Conservation (phyloP, 306 rosid species). For the Luffa aegyptiaca region DNA sequence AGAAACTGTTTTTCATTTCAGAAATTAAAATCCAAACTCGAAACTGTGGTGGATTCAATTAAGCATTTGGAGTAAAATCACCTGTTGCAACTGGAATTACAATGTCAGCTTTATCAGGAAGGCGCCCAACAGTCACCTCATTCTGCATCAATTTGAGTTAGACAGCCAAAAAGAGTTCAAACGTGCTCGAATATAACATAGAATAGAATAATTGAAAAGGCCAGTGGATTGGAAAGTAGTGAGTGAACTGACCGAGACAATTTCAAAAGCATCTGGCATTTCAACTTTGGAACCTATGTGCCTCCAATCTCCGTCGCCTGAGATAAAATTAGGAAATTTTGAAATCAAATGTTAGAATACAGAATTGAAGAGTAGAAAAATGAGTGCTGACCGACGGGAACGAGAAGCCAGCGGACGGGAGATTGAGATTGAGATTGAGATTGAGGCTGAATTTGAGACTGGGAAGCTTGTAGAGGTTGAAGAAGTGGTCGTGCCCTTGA, state of each 20-base stretch:
- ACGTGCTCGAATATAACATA: neutral
- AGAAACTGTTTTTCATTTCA: conserved; percentile 34
- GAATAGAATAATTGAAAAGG: neutral
- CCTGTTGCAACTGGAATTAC: conserved; percentile 94
- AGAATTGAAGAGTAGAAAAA: neutral
- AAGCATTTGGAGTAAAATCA: conserved; percentile 10
- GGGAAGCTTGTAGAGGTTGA: conserved; percentile 28
- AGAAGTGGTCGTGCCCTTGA: conserved; percentile 15
- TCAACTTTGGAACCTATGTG: conserved; percentile 76
- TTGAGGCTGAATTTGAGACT: conserved; percentile 17
- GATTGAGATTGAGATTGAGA: conserved; percentile 19
- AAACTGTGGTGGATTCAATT: neutral
- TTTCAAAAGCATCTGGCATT: conserved; percentile 71
- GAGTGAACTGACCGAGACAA: conserved; percentile 51
- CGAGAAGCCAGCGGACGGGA: conserved; percentile 70
- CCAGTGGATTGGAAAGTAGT: too few relatives aligned
- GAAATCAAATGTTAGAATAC: neutral
- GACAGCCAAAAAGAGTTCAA: conserved; percentile 16
- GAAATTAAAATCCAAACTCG: neutral
- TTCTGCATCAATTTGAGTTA: conserved; percentile 25
- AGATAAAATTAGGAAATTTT: neutral
- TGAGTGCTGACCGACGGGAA: conserved; percentile 54
- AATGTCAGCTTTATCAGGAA: conserved; percentile 76
- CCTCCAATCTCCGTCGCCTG: conserved; percentile 83
- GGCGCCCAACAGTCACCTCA: conserved; percentile 73